Base-by-base conservation (phyloP, 768 basidiomycete genomes). In the Infundibulicybe gibba region DNA sequence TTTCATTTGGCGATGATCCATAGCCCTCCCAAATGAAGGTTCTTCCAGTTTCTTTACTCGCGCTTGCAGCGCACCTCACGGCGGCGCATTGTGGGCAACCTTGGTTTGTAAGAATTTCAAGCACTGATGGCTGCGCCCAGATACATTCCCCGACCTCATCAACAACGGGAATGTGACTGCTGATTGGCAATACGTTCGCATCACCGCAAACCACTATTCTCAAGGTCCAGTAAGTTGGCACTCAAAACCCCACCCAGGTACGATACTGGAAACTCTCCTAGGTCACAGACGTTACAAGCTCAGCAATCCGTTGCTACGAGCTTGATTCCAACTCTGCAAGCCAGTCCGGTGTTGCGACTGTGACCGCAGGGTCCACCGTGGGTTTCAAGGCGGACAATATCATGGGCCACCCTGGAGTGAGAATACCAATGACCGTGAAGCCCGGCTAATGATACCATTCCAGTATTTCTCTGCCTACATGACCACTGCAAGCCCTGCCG, bases 381-480 rank as follows among this genome's bases (percentile, higher is more conserved):
- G 68, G 70, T 15, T 74, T 75, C 60, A 61, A 59, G 32, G 55
- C 71, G 11, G 69, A 68, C 54, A 65, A 65, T 49, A 68, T 66
- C 1, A n/a, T 75, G 13, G 74, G 70, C 57, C 73, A 75, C 49
- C 60, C 56, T 21, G 73, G 73, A 38, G 64, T 2, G 65, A 65
- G 67, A 9, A 59, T 65, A 39, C 19, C 57, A 54, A 15, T 5
- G 2, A 15, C 41, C 25, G 9, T 25, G n/a, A 16, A 42, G 3
- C 31, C 3, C 35, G 31, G 12, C 9, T 20, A 32, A 11, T 6
- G 6, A 43, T 15, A 13, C 3, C 10, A 34, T 37, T 41, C 20
- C 8, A 62, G 63, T 68, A 62, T 39, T 61, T 64, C 49, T 66
- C 64, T 15, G 66, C 64, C 3, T 66, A 66, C 42, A 51, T 68